Conservation (phyloP, 805 yeast genomes). For the Ogataea populi-albae region DNA sequence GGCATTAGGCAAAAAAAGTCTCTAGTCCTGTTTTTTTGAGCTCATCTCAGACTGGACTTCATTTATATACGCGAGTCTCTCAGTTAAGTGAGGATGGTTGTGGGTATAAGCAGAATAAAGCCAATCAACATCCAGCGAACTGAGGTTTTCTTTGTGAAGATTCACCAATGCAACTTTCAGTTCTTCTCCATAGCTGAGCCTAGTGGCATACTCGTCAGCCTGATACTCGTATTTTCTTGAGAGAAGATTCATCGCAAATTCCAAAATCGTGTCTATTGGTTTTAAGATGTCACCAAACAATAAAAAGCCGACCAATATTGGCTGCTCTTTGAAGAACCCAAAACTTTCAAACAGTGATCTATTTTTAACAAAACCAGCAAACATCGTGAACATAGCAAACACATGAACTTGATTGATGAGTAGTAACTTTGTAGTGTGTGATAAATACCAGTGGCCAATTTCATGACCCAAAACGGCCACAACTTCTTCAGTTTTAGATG, state of each 20-base stretch:
- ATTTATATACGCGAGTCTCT: slow-evolving; percentile 78
- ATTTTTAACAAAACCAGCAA: slow-evolving; percentile 79
- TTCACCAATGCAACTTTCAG: slow-evolving; percentile 71
- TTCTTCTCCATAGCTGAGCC: slow-evolving; percentile 65
- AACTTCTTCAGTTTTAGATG: slow-evolving; percentile 72
- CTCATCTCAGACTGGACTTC: slow-evolving; percentile 19
- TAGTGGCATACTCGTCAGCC: slow-evolving; percentile 85
- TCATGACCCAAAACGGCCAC: slow-evolving; percentile 98
- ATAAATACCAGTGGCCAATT: slow-evolving; percentile 95
- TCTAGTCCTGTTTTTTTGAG: slow-evolving; percentile 21
- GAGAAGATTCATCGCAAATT: slow-evolving; percentile 63
- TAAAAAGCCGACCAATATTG: slow-evolving; percentile 77
- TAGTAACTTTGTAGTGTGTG: slow-evolving; percentile 80
- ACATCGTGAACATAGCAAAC: slow-evolving; percentile 63
- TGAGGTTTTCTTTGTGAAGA: slow-evolving; percentile 75
- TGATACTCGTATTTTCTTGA: slow-evolving; percentile 89
- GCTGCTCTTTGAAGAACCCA: slow-evolving; percentile 67
- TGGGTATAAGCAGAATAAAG: slow-evolving; percentile 84
- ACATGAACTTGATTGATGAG: slow-evolving; percentile 61
- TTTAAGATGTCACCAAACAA: slow-evolving; percentile 74
- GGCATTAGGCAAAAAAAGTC: neutral
- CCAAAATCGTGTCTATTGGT: slow-evolving; percentile 70
- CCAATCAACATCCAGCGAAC: slow-evolving; percentile 87
- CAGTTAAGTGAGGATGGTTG: slow-evolving; percentile 89
- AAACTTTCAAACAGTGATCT: slow-evolving; percentile 72